Base-by-base conservation (phyloP, 176 grass and related monocot genomes). In the Calamus simplicifolius region DNA sequence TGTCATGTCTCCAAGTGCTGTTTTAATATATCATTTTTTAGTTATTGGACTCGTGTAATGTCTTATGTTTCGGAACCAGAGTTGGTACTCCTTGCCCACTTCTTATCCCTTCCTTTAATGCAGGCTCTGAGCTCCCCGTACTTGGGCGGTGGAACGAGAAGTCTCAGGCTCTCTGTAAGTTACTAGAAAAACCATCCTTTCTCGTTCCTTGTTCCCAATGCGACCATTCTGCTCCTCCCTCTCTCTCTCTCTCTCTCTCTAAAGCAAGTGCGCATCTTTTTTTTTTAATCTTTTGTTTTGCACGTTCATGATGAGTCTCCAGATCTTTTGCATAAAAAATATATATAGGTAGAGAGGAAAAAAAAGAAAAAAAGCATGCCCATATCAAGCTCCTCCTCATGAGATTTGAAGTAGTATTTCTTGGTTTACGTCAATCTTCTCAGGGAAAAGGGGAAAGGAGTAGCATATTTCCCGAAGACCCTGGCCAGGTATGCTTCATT, bases 111-210 rank as follows among this genome's bases (percentile, higher is more conserved):
- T 80, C 67, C 56, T 77, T 71, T 67, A 30, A 76, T 57, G 63
- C 49, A 95, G 90, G 85, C 73, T 70, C 85, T 95, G 65, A 86
- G 79, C 82, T 75, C 65, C 50, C 85, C 90, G 29, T 95, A 95
- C 63, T 59, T 95, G 43, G 73, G 69, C 62, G 61, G 77, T 56
- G 62, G 65, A 63, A 15, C 82, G 28, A 59, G 23, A 12, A 66
- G 52, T 64, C 70, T 56, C 51, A 79, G 72, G 52, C 73, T 73
- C 23, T 25, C 19, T 73, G 85, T 92, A 69, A 85, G 73, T 59
- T 63, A n/a, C 51, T 52, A 55, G 30, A 67, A 43, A 13, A 3
- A 43, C 10, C 35, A 43, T 13, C 35, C 8, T 3, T 43, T 43
- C 10, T 43, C 35, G 35, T 43, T 43, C 35, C 35, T 10, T 43